Percentiles rank a stretch among this genome's conserved stretches.
phyloP scores from a whole-genome alignment of 2,329 filamentous ascomycete species.

The Penicillium sp. region DNA sequence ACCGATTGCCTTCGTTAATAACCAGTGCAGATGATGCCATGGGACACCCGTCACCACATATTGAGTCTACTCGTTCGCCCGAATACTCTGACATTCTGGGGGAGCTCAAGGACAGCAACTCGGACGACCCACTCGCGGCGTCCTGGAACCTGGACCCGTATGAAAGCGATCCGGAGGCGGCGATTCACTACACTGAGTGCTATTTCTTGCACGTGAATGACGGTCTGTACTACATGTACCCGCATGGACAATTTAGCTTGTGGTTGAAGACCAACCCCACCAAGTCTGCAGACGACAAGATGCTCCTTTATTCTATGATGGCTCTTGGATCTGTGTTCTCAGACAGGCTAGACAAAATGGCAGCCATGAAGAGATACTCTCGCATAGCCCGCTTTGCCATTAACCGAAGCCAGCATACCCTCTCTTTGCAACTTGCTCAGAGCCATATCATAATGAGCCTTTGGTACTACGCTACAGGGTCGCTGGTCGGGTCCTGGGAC shows the following conservation, averaged over 20 bases:
- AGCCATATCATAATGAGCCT: slow-evolving; percentile 64
- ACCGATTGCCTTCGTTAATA: slow-evolving; percentile 17
- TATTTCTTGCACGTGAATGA: slow-evolving; percentile 59
- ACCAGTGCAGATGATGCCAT: slow-evolving; percentile 14
- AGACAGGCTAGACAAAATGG: slow-evolving; percentile 43
- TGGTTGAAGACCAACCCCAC: slow-evolving; percentile 53
- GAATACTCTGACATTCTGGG: slow-evolving; percentile 33
- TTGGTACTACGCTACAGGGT: slow-evolving; percentile 63
- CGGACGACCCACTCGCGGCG: slow-evolving; percentile 30
- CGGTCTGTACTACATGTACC: slow-evolving; percentile 56
- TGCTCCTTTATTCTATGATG: slow-evolving; percentile 61
- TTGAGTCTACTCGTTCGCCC: slow-evolving; percentile 16
- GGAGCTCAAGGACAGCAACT: slow-evolving; percentile 29
- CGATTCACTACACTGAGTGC: slow-evolving; percentile 53
- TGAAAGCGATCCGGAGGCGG: slow-evolving; percentile 49
- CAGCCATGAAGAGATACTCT: slow-evolving; percentile 49
- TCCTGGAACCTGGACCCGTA: slow-evolving; percentile 56
- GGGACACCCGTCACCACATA: slow-evolving; percentile 10
- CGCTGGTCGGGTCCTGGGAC: slow-evolving; percentile 61
- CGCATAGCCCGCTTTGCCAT: slow-evolving; percentile 59
- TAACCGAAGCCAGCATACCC: slow-evolving; percentile 50
- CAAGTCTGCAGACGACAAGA: slow-evolving; percentile 55
- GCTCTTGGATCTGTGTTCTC: slow-evolving; percentile 58
- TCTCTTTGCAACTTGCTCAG: slow-evolving; percentile 65
- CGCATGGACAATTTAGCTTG: slow-evolving; percentile 51